Percentiles rank a stretch among this genome's conserved stretches.
These are phyloP conservation scores for Brassica rapa DNA, from an alignment of 345 rosid species.

Conservation along the genomic window DNA sequence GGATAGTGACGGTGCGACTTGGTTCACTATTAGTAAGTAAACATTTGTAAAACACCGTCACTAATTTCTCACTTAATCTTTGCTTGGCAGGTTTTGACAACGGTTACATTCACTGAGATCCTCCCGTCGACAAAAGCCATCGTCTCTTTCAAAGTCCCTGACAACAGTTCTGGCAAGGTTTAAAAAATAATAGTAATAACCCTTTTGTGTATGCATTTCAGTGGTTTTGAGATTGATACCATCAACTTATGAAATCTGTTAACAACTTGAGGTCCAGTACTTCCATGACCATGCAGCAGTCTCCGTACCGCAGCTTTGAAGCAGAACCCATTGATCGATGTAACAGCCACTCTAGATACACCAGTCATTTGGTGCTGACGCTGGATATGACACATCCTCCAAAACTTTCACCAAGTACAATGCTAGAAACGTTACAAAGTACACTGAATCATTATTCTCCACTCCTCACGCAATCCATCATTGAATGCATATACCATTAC, in stretches of 20 bases:
- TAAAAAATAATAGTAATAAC: neutral
- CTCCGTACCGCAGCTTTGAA: constrained; percentile 62
- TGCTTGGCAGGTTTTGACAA: constrained; percentile 64
- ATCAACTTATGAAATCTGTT: constrained; percentile 1
- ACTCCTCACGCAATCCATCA: no score
- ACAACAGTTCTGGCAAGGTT: constrained; percentile 82
- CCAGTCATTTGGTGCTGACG: constrained; percentile 90
- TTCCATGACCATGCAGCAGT: constrained; percentile 82
- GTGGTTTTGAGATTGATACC: neutral
- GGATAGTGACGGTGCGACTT: constrained; percentile 51
- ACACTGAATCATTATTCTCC: no score
- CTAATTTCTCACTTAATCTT: neutral
- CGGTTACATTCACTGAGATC: constrained; percentile 63
- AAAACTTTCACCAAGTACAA: constrained; percentile 79
- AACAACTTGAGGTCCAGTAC: constrained; percentile 82
- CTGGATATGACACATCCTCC: constrained; percentile 70
- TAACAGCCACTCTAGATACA: constrained; percentile 79
- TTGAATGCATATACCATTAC: no score
- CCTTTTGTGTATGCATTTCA: neutral
- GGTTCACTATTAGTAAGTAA: constrained; percentile 61
- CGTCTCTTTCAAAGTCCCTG: constrained; percentile 78
- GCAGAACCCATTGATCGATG: constrained; percentile 69
- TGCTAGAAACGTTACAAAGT: constrained; percentile 29
- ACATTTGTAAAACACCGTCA: no score
- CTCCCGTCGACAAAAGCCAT: constrained; percentile 85